Evolutionary conservation across 2,329 filamentous ascomycete genomes (phyloP).

Genomic region (Ophiostoma tasmaniense): DNA sequence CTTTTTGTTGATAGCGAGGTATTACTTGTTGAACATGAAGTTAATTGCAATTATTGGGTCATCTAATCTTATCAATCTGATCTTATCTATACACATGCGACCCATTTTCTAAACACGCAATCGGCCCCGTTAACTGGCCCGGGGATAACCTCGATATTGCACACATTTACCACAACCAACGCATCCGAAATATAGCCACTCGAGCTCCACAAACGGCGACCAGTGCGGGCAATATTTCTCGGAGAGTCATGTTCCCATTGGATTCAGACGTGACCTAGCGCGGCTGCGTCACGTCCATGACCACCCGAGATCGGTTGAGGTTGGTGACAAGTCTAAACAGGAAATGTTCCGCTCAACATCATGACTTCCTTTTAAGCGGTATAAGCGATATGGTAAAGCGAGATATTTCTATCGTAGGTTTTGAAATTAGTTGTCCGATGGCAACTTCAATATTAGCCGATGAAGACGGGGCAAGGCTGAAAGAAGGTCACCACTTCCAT

Average conservation of each 20-base stretch:
- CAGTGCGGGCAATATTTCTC: background rate
- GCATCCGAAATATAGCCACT: background rate
- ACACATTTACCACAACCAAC: background rate
- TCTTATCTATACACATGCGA: background rate
- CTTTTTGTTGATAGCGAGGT: background rate
- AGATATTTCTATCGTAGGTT: background rate
- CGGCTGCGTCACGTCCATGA: background rate
- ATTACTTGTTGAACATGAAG: background rate
- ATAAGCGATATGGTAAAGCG: background rate
- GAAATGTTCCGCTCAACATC: background rate
- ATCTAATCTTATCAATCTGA: background rate
- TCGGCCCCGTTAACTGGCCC: background rate
- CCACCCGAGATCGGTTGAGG: background rate
- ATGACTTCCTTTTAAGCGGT: background rate
- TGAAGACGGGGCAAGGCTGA: background rate
- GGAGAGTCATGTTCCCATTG: background rate
- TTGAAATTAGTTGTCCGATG: background rate
- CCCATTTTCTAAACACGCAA: background rate
- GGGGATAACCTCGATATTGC: background rate
- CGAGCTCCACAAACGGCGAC: background rate
- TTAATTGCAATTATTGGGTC: background rate
- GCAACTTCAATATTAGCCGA: background rate
- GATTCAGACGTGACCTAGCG: background rate
- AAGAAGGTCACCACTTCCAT: background rate
- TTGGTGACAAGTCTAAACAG: background rate